Evolutionary conservation across 139 green algal species (phyloP).

Genomic region (Chlorella sp.): DNA sequence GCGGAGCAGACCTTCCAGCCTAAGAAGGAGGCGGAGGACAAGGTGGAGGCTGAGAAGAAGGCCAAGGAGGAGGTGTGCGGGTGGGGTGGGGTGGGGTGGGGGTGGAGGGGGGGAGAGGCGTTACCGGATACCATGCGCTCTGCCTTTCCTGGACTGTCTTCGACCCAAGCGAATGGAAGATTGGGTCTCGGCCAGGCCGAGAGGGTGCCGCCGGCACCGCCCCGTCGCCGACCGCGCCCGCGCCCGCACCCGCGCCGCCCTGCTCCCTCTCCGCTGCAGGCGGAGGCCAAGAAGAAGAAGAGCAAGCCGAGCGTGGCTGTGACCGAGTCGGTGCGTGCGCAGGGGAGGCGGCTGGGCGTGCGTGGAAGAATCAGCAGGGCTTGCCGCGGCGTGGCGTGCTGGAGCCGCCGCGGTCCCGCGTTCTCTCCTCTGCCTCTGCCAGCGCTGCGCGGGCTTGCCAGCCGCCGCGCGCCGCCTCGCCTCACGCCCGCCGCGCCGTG

Average conservation of each 20-base stretch:
- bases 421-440: background rate
- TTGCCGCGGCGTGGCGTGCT: too few relatives aligned
- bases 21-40: conserved; percentile 44
- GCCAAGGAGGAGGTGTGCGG: conserved; percentile 7
- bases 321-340: too few relatives aligned
- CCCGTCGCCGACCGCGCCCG: background rate
- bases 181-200: too few relatives aligned
- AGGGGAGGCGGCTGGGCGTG: too few relatives aligned
- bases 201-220: too few relatives aligned
- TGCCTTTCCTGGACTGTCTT: too few relatives aligned
- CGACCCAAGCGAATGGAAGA: too few relatives aligned
- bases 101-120: background rate
- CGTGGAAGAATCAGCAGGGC: too few relatives aligned
- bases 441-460: background rate
- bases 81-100: background rate
- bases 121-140: background rate
- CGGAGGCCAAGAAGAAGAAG: too few relatives aligned
- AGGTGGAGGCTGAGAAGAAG: conserved; percentile 18
- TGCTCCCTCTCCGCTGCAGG: background rate
- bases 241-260: background rate
- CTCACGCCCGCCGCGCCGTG: background rate
- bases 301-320: too few relatives aligned
- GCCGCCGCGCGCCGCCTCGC: background rate
- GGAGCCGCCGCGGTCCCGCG: background rate
- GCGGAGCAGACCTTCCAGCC: conserved; percentile 54